A percentile compares a stretch with the other conserved stretches of the same genome.
Evolutionary conservation across 2,329 filamentous ascomycete species (phyloP).

Genomic region (Karstenula rhodostoma): DNA sequence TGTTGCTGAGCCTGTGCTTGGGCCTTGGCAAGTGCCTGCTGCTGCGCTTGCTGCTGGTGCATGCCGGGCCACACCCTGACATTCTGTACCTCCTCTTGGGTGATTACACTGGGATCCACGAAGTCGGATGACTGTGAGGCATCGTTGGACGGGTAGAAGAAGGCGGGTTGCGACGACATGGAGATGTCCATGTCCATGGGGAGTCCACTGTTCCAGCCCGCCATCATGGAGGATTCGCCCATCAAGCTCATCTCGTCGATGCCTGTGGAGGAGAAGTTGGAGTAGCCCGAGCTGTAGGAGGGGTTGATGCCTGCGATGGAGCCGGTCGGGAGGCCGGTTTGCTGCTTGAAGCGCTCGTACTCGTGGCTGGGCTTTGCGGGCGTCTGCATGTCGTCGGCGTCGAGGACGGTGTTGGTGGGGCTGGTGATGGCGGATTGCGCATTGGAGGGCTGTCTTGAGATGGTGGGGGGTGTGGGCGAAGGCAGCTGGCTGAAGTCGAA

Average conservation of each 20-base stretch:
- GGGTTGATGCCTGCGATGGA: constrained; percentile 82
- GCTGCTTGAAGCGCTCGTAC: constrained; percentile 94
- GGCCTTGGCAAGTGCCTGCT: constrained; percentile 66
- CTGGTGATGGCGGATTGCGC: constrained; percentile 62
- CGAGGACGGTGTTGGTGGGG: constrained; percentile 62
- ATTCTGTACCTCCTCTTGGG: constrained; percentile 66
- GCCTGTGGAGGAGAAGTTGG: constrained; percentile 66
- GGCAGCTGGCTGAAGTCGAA: constrained; percentile 67
- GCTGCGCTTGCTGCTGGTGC: constrained; percentile 88
- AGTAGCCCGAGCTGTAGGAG: constrained; percentile 49
- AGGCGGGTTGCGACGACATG: constrained; percentile 58
- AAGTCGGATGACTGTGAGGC: constrained; percentile 60
- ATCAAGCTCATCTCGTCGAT: constrained; percentile 72
- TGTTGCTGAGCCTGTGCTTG: constrained; percentile 43
- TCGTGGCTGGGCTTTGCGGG: constrained; percentile 88
- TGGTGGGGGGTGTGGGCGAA: constrained; percentile 65
- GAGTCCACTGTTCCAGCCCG: constrained; percentile 62
- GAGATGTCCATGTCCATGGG: constrained; percentile 64
- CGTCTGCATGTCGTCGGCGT: constrained; percentile 60
- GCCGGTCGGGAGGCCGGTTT: constrained; percentile 89
- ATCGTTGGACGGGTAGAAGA: constrained; percentile 67
- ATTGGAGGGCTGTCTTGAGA: constrained; percentile 60
- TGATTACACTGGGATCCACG: constrained; percentile 78
- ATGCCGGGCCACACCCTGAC: constrained; percentile 91
- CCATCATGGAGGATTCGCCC: constrained; percentile 59